phyloP scores from a whole-genome alignment of 1,139 yeast species.

The Suhomyces maxii region DNA sequence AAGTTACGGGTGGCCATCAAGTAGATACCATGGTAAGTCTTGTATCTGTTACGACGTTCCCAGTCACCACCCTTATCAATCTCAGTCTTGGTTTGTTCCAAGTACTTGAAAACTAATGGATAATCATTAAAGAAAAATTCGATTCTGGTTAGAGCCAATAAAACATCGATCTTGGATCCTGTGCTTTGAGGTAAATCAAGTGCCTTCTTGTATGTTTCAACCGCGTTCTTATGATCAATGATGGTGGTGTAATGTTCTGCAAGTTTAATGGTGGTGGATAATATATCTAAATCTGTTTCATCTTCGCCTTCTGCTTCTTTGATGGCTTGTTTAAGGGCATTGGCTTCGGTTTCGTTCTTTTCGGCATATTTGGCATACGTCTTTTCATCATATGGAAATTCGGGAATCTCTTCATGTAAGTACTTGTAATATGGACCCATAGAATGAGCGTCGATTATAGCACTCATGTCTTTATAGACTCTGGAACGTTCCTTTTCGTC shows the following conservation, averaged over 20 bases:
- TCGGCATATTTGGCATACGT: conserved; percentile 52
- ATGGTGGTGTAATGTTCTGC: conserved; percentile 88
- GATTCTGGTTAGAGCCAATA: conserved; percentile 76
- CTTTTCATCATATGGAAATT: conserved; percentile 57
- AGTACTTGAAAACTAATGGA: conserved; percentile 63
- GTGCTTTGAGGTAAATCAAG: conserved; percentile 79
- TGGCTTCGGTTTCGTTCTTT: conserved; percentile 56
- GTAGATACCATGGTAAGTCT: conserved; percentile 87
- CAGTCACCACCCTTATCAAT: conserved; percentile 98
- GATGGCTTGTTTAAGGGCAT: conserved; percentile 60
- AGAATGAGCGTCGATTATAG: conserved; percentile 56
- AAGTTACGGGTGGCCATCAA: conserved; percentile 84
- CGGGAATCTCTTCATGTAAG: conserved; percentile 53
- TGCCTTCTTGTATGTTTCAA: conserved; percentile 69
- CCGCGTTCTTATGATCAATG: conserved; percentile 79
- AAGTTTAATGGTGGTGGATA: conserved; percentile 72
- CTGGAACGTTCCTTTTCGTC: conserved; percentile 22
- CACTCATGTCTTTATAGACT: conserved; percentile 49
- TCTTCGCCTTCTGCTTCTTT: conserved; percentile 80
- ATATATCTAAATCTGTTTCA: conserved; percentile 84
- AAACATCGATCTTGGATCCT: conserved; percentile 86
- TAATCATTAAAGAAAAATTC: conserved; percentile 88
- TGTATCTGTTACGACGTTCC: conserved; percentile 95
- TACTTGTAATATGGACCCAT: conserved; percentile 86
- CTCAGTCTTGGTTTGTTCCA: conserved; percentile 69